Base-by-base conservation (phyloP, 208 protist species). In the Leishmania arabica region DNA sequence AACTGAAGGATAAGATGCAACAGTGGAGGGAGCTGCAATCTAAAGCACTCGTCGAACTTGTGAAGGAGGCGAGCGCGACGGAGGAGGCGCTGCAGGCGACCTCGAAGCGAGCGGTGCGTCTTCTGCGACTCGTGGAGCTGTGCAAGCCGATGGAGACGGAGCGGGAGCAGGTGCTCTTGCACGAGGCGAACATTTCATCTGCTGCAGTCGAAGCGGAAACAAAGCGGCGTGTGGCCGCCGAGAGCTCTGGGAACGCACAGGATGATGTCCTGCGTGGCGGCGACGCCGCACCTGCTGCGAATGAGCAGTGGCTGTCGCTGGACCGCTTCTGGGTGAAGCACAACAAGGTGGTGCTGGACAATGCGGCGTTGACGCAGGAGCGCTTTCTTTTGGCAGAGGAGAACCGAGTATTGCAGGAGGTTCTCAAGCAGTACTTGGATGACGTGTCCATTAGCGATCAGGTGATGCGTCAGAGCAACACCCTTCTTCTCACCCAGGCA, bases 331-430 rank as follows among this genome's bases (percentile, higher is more conserved):
- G 97, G 95, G 91, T 92, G 70, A 95, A 94, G 75, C 93, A 97
- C 85, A 99, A 99, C 93, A 99, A 99, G 83, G 97, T 99, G 3
- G 89, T 98, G 53, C 92, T 99, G 15, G 98, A 99, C 89, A 97
- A 95, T 77, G 87, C 95, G 0, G 98, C 98, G n/a, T 89, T 99
- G 31, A 84, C 93, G 3, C 93, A 98, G 72, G 97, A 99, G 79
- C 88, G 92, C 31, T 78, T 92, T 49, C 89, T 98, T 54, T 84
- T 99, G 49, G 89, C 93, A 77, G 75, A 92, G 47, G 97, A 99
- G 81, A 99, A 99, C 73, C 75, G 86, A 74, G 89, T 95, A 74
- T 84, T 99, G 45, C 91, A 98, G 73, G 65, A 78, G 24, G 82
- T 99, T 64, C 91, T 99, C 13, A 98, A 98, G 82, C 93, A 98